phyloP scores from a whole-genome alignment of 108 stramenopile species.

The Discostella stelligeroides region DNA sequence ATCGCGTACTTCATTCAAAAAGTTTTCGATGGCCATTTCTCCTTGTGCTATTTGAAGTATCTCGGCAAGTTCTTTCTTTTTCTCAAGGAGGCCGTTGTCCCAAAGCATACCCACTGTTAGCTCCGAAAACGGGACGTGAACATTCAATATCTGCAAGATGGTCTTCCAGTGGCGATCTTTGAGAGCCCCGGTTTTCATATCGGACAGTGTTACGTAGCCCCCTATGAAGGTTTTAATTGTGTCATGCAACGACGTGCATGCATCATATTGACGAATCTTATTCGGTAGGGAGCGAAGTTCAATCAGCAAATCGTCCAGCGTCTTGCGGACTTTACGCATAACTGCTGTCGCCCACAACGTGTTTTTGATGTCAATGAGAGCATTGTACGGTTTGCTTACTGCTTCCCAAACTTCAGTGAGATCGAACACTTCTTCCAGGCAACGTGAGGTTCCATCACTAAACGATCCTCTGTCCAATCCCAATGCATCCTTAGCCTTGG shows the following conservation, averaged over 20 bases:
- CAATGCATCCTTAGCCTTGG: slow-evolving; percentile 88
- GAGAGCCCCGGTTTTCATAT: slow-evolving; percentile 94
- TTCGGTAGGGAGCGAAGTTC: slow-evolving; percentile 92
- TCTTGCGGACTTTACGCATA: slow-evolving; percentile 85
- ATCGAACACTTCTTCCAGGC: slow-evolving; percentile 78
- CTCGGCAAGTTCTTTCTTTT: slow-evolving; percentile 89
- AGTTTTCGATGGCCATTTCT: slow-evolving; percentile 98
- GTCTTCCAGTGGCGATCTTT: slow-evolving; percentile 97
- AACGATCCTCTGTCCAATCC: slow-evolving; percentile 70
- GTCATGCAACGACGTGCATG: slow-evolving; percentile 84
- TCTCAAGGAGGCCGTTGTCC: slow-evolving; percentile 83
- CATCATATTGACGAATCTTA: slow-evolving; percentile 95
- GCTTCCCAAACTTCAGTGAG: slow-evolving; percentile 94
- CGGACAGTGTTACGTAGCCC: slow-evolving; percentile 78
- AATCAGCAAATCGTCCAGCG: slow-evolving; percentile 85
- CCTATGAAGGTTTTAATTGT: slow-evolving; percentile 69
- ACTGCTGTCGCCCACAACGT: slow-evolving; percentile 84
- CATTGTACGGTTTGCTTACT: slow-evolving; percentile 63
- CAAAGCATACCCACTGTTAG: slow-evolving; percentile 93
- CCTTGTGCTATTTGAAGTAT: slow-evolving; percentile 93
- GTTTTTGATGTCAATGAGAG: slow-evolving; percentile 83
- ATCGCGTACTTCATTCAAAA: slow-evolving; percentile 93
- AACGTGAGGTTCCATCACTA: slow-evolving; percentile 57
- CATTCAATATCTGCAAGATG: slow-evolving; percentile 79
- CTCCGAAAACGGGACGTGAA: slow-evolving; percentile 72